Base-by-base conservation (phyloP, 345 rosid genomes). In the Rubroshorea leprosula region DNA sequence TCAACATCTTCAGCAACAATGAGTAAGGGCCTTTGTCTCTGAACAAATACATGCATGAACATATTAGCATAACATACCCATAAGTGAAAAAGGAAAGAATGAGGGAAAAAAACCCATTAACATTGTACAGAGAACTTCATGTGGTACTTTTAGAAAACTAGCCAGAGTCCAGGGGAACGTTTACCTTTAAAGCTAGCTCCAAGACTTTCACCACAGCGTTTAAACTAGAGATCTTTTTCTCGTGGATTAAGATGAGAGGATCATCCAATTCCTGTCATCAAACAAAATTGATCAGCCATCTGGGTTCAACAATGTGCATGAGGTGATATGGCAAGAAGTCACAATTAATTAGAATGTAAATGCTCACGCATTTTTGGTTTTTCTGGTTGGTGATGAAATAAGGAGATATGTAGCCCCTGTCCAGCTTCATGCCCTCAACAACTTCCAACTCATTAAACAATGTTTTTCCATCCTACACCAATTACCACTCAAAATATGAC, bases 1-100 rank as follows among this genome's bases (percentile, higher is more conserved):
- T 79, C 84, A 24, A 79, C 64, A 67, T 79, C 84, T 66, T 79
- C 84, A 1, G 81, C 66, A 47, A 79, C 72, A 43, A 80, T 71
- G 53, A 80, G 54, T 60, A 79, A 56, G 19, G 84, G 79, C 61
- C 74, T 72, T 70, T 75, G 83, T 21, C 58, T 71, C 84, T 79
- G 63, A 45, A 44, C 3, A 57, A 52, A 61, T 14, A 63, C 62
- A 57, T 4, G 9, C 4, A 3, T 11, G 9, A 6, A 11, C 15
- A 8, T 41, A 41, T 41, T 41, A 41, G 16, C 45, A 41, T 2
- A 41, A 41, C 9, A 29, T 29, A 4, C 9, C 45, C 45, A 41
- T 7, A 41, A 11, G 45, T 41, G 2, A 41, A 41, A 41, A 8
- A 14, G 45, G 9, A 41, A 41, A 29, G n/a, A n/a, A n/a, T n/a